Base-by-base conservation (phyloP, 257 asterid species). In the Ehretia macrophylla region DNA sequence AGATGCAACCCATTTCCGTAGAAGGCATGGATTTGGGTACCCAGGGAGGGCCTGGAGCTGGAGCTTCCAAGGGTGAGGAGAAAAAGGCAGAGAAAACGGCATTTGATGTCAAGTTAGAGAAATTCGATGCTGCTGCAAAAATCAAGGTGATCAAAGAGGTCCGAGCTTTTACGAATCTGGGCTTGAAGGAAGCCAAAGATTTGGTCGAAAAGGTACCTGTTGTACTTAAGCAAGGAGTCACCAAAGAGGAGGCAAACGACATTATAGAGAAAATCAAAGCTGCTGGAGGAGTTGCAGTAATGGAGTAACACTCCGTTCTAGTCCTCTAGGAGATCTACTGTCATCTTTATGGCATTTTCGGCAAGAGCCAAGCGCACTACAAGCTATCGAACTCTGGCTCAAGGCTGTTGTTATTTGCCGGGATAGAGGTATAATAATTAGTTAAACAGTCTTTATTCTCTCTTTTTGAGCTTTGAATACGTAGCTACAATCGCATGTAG, bases 161-260 rank as follows among this genome's bases (percentile, higher is more conserved):
- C 37, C 83, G 87, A 1, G 77, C 91, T 8, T 86, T 86, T 59
- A 86, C 94, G 0, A 83, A 81, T 72, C 66, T 89, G 42, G 94
- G 97, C 17, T 67, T 89, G 83, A 86, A 89, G 80, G 97, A 89
- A 71, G 95, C 95, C 18, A 89, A 86, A 60, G 95, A 89, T 42
- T 66, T 89, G 75, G 95, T 89, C 13, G 90, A 79, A 76, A 86
- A 89, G 64, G 89, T 47, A 0, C 97, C 95, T 5, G 83, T 79
- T 47, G 17, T 77, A 58, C 83, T 86, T 60, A 86, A 86, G 76
- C 83, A 84, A 54, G 86, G 89, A 55, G 77, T 89, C 44, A 80
- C 89, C 3, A 86, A 86, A 70, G 95, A 89, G 23, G 95, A 86
- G 79, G 97, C 95, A 0, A 77, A 68, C 51, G 76, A 61, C 67